Evolutionary conservation across 2,329 filamentous ascomycete genomes (phyloP), one percentile per base, ranked within the genome.

Genomic region (Laburnicola sp.): DNA sequence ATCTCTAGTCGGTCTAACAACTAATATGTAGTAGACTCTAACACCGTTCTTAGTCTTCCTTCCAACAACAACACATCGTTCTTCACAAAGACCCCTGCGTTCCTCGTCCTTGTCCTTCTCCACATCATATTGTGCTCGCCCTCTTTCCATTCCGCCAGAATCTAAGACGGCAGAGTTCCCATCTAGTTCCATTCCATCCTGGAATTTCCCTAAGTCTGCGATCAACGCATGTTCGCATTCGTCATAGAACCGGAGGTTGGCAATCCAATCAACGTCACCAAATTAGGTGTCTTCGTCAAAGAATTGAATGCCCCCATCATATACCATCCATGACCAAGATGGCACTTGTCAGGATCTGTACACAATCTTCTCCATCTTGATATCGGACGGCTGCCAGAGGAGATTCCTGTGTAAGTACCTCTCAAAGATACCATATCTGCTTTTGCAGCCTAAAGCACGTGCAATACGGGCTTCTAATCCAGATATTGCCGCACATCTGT

Each of bases 191-290:
- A 39, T 39, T 23, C 39, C 25, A 27, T 47, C 16, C 37, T 47
- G 42, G 37, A 51, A 51, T 4, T 6, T 32, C 22, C 48, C 34
- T 35, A 51, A 10, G 27, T 47, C 43, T 26, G 43, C 25, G 30
- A 46, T 26, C 27, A 51, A 21, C 11, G 42, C 42, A 45, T 30
- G 28, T 35, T 45, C 22, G 7, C 75, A 5, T 16, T 39, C 32
- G 16, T 47, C 31, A 27, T 47, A 6, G 22, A 47, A 47, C 27
- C 23, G n/a, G n/a, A n/a, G n/a, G n/a, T n/a, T n/a, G n/a, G n/a
- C n/a, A n/a, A n/a, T n/a, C n/a, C n/a, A n/a, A n/a, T n/a, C n/a
- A n/a, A n/a, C n/a, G n/a, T n/a, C n/a, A n/a, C n/a, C n/a, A n/a
- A n/a, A n/a, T n/a, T n/a, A n/a, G n/a, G n/a, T n/a, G n/a, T n/a